Evolutionary conservation across 169 alveolate species (phyloP).

Genomic region (Plasmodium gonderi): DNA sequence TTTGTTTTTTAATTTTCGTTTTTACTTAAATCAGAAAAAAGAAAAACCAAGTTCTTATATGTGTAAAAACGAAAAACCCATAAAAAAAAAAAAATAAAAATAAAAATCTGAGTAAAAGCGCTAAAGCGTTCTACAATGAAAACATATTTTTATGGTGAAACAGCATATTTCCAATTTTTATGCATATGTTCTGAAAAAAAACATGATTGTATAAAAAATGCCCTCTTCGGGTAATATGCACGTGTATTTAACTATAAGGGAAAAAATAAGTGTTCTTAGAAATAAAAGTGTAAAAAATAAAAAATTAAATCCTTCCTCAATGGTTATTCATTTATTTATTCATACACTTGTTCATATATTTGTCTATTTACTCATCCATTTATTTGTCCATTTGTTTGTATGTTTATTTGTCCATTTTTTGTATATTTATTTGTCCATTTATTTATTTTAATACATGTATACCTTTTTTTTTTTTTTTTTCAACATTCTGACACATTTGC

Average conservation of each 20-base stretch:
- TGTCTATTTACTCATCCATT: background rate
- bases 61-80: background rate
- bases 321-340: background rate
- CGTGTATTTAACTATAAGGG: background rate
- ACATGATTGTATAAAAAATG: background rate
- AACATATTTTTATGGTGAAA: background rate
- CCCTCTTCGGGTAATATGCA: background rate
- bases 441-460: background rate
- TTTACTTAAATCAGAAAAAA: slow-evolving; percentile 1
- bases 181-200: background rate
- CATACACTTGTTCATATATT: background rate
- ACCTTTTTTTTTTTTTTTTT: background rate
- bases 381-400: background rate
- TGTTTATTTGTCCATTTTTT: background rate
- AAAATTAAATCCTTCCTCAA: slow-evolving; percentile 3
- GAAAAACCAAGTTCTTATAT: slow-evolving; percentile 13
- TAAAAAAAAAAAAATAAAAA: background rate
- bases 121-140: slow-evolving; percentile 2
- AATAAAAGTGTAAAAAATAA: slow-evolving; percentile 1
- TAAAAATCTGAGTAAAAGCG: slow-evolving; percentile 8
- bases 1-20: slow-evolving; percentile 1
- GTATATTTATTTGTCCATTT: background rate
- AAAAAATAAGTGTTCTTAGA: background rate
- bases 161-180: background rate
- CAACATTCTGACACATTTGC: background rate